These are phyloP conservation scores for Cercospora citrullina DNA, from an alignment of 2,329 filamentous ascomycete genomes.

Conservation along the genomic window DNA sequence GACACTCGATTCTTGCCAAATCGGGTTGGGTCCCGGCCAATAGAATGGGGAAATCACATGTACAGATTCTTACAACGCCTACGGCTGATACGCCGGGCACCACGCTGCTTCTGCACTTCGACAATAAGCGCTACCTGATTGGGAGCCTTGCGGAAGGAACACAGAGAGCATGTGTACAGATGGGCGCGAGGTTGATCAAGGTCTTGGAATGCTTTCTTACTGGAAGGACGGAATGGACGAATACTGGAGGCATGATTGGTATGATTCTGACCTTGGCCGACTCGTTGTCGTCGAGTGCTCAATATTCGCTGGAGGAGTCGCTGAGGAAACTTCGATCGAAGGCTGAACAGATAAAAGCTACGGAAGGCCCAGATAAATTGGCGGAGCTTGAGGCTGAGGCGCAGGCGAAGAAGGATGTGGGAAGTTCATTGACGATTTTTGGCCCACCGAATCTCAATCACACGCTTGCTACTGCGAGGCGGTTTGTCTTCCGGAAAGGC, in stretches of 20 bases:
- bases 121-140: conserved; percentile 79
- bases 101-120: conserved; percentile 73
- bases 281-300: conserved; percentile 50
- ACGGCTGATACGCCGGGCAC: conserved; percentile 87
- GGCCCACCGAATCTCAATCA: conserved; percentile 80
- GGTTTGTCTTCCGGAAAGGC: conserved; percentile 83
- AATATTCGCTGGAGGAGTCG: conserved; percentile 45
- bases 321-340: conserved; percentile 40
- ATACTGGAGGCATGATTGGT: conserved; percentile 78
- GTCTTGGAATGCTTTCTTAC: conserved; percentile 79
- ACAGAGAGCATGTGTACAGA: conserved; percentile 72
- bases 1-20: not conserved
- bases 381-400: conserved; percentile 35
- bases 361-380: conserved; percentile 30
- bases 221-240: conserved; percentile 72
- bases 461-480: conserved; percentile 74
- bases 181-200: conserved; percentile 64
- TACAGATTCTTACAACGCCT: conserved; percentile 77
- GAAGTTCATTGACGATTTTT: conserved; percentile 63
- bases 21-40: not conserved
- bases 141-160: conserved; percentile 81
- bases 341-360: conserved; percentile 38
- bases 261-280: conserved; percentile 83
- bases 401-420: conserved; percentile 37
- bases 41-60: conserved; percentile 65